phyloP scores from a whole-genome alignment of 495 filamentous ascomycete genomes.

The Aeminium ludgeri region DNA sequence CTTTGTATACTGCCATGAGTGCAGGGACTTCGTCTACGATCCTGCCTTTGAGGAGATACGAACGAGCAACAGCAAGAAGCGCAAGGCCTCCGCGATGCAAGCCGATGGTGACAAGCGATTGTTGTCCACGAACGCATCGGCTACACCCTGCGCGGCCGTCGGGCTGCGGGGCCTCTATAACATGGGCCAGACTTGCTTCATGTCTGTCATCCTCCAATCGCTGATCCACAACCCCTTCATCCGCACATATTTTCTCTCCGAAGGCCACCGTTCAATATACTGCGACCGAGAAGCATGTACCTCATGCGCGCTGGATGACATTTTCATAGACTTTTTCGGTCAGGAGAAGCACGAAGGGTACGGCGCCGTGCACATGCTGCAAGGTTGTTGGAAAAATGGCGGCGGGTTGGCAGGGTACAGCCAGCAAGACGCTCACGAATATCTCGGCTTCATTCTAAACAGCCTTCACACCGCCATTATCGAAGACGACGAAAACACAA shows the following conservation, averaged over 20 bases:
- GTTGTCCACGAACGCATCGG: conserved; percentile 41
- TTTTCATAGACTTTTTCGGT: conserved; percentile 79
- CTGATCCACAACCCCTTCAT: conserved; percentile 79
- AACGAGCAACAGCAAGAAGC: conserved; percentile 29
- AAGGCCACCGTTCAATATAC: conserved; percentile 56
- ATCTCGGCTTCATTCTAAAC: conserved; percentile 81
- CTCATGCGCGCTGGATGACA: conserved; percentile 75
- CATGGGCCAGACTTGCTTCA: conserved; percentile 84
- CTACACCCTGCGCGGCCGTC: conserved; percentile 49
- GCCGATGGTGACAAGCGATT: conserved; percentile 40
- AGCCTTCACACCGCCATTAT: conserved; percentile 55
- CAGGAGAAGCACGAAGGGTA: conserved; percentile 67
- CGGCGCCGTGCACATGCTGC: conserved; percentile 63
- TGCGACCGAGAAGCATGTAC: conserved; percentile 56
- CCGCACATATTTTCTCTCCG: conserved; percentile 68
- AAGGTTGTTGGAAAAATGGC: conserved; percentile 58
- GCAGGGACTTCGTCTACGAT: conserved; percentile 76
- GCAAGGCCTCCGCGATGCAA: conserved; percentile 44
- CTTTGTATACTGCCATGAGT: conserved; percentile 65
- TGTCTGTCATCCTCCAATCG: conserved; percentile 77
- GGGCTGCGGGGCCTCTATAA: conserved; percentile 82
- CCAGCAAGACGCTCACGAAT: conserved; percentile 91
- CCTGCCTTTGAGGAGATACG: conserved; percentile 52
- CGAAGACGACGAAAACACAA: conserved; percentile 19
- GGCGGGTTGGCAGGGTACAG: conserved; percentile 67